Conservation (phyloP, 257 asterid genomes). For the Penstemon davidsonii region DNA sequence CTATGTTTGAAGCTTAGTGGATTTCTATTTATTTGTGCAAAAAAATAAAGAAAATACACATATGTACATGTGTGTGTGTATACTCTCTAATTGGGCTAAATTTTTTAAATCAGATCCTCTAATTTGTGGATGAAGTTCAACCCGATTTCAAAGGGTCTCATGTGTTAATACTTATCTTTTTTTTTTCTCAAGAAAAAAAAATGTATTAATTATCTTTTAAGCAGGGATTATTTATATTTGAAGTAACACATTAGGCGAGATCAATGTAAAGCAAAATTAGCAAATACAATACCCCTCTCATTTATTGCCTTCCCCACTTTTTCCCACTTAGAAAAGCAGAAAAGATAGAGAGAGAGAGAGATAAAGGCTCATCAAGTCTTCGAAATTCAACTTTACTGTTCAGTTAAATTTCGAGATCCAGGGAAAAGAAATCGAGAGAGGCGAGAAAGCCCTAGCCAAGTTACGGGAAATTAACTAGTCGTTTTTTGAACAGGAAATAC, state of each 20-base stretch:
- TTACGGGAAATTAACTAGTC: neutral
- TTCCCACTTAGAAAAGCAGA: conserved; percentile 18
- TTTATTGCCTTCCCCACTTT: conserved; percentile 11
- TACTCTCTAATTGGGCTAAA: too few relatives aligned
- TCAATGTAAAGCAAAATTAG: neutral
- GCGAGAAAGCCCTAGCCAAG: conserved; percentile 11
- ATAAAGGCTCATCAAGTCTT: conserved; percentile 17
- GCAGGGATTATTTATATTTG: neutral
- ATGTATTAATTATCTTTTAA: neutral
- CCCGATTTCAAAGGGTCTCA: too few relatives aligned
- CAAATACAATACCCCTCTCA: too few relatives aligned
- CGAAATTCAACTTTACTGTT: conserved; percentile 22
- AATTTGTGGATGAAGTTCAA: too few relatives aligned
- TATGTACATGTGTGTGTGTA: too few relatives aligned
- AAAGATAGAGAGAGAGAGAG: conserved; percentile 3
- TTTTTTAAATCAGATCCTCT: too few relatives aligned
- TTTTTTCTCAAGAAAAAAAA: too few relatives aligned
- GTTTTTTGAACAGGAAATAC: neutral
- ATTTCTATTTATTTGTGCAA: too few relatives aligned
- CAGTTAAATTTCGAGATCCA: conserved; percentile 30
- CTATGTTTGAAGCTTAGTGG: too few relatives aligned
- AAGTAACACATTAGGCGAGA: too few relatives aligned
- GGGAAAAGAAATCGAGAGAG: conserved; percentile 11
- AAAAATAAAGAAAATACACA: too few relatives aligned
- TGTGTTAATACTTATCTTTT: too few relatives aligned